Percentiles rank a stretch among this genome's conserved stretches.
Evolutionary conservation across 306 rosid species (phyloP).

Genomic region (Quercus ilex): DNA sequence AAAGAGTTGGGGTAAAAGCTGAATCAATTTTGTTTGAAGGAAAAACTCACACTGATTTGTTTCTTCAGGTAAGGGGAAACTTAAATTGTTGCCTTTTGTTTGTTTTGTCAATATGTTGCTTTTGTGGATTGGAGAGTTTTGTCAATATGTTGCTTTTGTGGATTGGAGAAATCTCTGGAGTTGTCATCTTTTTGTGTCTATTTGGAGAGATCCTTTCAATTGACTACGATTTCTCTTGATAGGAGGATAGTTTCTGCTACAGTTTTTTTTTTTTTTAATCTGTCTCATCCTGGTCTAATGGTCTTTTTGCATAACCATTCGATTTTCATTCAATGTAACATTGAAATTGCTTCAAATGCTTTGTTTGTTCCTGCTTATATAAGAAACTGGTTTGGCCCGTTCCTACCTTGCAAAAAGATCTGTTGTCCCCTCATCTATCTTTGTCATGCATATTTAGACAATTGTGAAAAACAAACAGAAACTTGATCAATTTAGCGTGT

Average conservation of each 20-base stretch:
- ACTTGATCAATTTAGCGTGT: not conserved
- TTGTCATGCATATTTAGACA: not conserved
- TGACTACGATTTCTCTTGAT: not conserved
- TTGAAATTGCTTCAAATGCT: not conserved
- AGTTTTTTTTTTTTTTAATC: not conserved
- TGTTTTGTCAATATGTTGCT: not conserved
- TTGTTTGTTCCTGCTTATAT: not conserved
- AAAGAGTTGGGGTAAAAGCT: slow-evolving; percentile 64
- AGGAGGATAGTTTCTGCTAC: not conserved
- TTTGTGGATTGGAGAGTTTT: not conserved
- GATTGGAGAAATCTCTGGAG: not conserved
- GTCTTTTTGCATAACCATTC: not conserved
- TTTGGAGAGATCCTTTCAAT: not conserved
- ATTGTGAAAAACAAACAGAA: not conserved
- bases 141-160: not conserved
- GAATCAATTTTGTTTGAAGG: slow-evolving; percentile 70
- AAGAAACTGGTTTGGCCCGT: not conserved
- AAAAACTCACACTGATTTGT: slow-evolving; percentile 89
- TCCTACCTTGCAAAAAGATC: not conserved
- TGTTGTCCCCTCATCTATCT: not conserved
- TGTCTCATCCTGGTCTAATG: not conserved
- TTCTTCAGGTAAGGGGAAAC: slow-evolving; percentile 68
- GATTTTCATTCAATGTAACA: not conserved
- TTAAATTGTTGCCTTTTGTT: slow-evolving; percentile 8
- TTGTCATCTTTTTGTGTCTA: not conserved